Base-by-base conservation (phyloP, 805 yeast species). In the Lipomyces mesembrius region DNA sequence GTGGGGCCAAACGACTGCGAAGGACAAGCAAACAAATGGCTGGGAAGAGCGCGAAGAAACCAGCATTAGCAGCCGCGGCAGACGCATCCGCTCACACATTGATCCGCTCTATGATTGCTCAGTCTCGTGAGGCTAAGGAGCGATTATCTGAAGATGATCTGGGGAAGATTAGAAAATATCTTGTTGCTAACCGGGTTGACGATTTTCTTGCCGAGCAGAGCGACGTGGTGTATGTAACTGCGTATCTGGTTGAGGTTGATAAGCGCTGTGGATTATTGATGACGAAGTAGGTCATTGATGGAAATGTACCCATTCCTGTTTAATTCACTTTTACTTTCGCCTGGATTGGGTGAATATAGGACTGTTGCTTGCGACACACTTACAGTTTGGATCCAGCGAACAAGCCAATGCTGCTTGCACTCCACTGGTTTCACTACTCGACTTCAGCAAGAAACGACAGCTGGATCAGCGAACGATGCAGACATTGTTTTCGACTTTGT, bases 361-460 rank as follows among this genome's bases (percentile, higher is more conserved):
- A 79, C 86, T 0, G 25, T 80, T 0, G 80, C 85, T 17, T 82
- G 85, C 57, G 96, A 91, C 72, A 79, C 89, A 0, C 74, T 90
- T 34, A 78, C 91, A 0, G 81, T 91, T 4, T 90, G 93, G 88
- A 71, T 88, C 1, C 80, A 85, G 14, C 79, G 96, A 72, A 78
- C 85, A 2, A 72, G 78, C 2, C 91, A 88, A 73, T 53, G 69
- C 72, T 57, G 67, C 59, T 37, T 56, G 34, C 60, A 56, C 14
- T 46, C 65, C 12, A 14, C 46, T 32, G 37, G 22, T 60, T 64
- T 17, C 63, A 60, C 14, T 72, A 69, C 49, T 12, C 35, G 20
- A 43, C 56, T 64, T 3, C 14, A 37, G 5, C 43, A 43, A 6
- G 51, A 27, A 56, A 25, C 17, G 43, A 11, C 32, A 11, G 34